Conservation (phyloP, 2,329 filamentous ascomycete species). For the Ciborinia camelliae region DNA sequence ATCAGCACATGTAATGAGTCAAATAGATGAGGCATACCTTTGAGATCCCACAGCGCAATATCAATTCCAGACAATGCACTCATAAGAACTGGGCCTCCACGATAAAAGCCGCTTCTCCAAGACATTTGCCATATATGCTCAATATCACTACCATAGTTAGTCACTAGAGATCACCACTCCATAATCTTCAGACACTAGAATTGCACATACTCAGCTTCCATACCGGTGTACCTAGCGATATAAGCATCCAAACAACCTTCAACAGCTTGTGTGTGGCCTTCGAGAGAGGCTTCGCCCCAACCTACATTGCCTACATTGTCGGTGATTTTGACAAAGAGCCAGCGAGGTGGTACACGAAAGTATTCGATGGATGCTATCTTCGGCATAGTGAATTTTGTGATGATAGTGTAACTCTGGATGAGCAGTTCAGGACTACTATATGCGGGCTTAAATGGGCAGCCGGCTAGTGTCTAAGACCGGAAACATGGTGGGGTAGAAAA, state of each 20-base stretch:
- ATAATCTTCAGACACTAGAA: neutral
- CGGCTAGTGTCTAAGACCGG: neutral
- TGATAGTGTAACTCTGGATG: neutral
- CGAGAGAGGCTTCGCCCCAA: slow-evolving; percentile 73
- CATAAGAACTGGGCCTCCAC: slow-evolving; percentile 78
- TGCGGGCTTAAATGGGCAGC: neutral
- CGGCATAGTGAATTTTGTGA: slow-evolving; percentile 46
- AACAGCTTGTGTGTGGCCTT: slow-evolving; percentile 70
- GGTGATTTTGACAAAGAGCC: slow-evolving; percentile 75
- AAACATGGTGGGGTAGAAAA: slow-evolving; percentile 6
- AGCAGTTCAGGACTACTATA: neutral
- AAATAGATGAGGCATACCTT: slow-evolving; percentile 42
- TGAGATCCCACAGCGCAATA: slow-evolving; percentile 77
- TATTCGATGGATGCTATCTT: slow-evolving; percentile 67
- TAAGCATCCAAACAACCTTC: slow-evolving; percentile 71
- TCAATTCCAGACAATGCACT: slow-evolving; percentile 73
- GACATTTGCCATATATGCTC: slow-evolving; percentile 77
- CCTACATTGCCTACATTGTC: slow-evolving; percentile 62
- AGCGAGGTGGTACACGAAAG: slow-evolving; percentile 70
- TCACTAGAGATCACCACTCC: neutral
- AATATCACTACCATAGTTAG: slow-evolving; percentile 55
- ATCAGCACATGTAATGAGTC: neutral
- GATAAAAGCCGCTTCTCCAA: slow-evolving; percentile 70
- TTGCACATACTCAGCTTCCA: slow-evolving; percentile 62
- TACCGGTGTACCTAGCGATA: slow-evolving; percentile 57